These are phyloP conservation scores for Geotrichum bryndzae DNA, from an alignment of 1,139 yeast species.

Conservation along the genomic window DNA sequence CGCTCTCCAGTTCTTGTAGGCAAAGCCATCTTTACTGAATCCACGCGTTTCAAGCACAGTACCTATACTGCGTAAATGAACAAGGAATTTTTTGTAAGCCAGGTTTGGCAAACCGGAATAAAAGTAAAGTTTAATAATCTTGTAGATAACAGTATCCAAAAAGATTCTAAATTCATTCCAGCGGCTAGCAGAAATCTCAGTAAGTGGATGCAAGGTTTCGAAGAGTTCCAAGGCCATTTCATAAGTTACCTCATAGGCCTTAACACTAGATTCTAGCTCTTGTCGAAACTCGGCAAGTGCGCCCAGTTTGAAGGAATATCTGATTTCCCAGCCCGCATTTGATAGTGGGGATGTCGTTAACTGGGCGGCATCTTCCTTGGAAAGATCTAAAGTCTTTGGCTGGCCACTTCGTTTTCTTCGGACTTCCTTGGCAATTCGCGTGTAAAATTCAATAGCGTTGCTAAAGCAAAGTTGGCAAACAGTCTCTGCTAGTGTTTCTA, in stretches of 20 bases:
- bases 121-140: constrained; percentile 56
- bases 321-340: constrained; percentile 42
- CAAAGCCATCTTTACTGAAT: constrained; percentile 28
- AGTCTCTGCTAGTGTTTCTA: constrained; percentile 38
- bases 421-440: constrained; percentile 36
- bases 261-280: constrained; percentile 43
- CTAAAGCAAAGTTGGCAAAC: constrained; percentile 39
- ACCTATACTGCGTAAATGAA: constrained; percentile 50
- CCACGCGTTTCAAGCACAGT: constrained; percentile 28
- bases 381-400: constrained; percentile 21
- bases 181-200: constrained; percentile 21
- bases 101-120: constrained; percentile 54
- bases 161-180: constrained; percentile 46
- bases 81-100: constrained; percentile 58
- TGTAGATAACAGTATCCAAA: constrained; percentile 57
- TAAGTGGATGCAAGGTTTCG: constrained; percentile 27
- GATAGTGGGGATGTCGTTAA: constrained; percentile 27
- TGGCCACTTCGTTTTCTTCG: constrained; percentile 31
- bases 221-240: constrained; percentile 42
- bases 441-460: constrained; percentile 42
- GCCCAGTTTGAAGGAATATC: constrained; percentile 48
- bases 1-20: constrained; percentile 38
- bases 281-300: constrained; percentile 44
- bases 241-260: constrained; percentile 46
- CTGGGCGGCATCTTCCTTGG: constrained; percentile 16